phyloP scores from a whole-genome alignment of 305 asterid species.

The Fraxinus platypoda region DNA sequence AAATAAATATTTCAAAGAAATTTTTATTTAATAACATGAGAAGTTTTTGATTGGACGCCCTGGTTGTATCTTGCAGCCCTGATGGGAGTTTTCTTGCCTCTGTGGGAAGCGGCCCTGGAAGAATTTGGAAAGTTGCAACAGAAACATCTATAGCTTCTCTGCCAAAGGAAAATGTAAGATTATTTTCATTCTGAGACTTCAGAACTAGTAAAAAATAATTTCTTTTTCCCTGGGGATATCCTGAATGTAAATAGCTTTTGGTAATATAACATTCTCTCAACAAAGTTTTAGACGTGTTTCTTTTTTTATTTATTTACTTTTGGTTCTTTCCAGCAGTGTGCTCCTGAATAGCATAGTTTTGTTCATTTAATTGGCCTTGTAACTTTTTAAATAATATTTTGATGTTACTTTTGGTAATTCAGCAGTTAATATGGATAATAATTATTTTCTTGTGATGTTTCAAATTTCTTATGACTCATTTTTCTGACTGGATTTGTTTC shows the following conservation, averaged over 20 bases:
- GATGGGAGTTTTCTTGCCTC: constrained; percentile 88
- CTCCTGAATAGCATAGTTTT: constrained; percentile 5
- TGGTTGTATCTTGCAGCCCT: constrained; percentile 54
- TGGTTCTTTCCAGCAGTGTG: constrained; percentile 1
- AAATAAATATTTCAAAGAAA: not conserved
- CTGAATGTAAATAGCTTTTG: not conserved
- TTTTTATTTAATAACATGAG: not conserved
- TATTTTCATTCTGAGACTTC: not conserved
- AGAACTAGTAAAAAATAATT: not conserved
- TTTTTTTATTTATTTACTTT: not conserved
- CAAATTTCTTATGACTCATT: not conserved
- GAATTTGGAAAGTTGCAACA: constrained; percentile 71
- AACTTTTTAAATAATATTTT: constrained; percentile 1
- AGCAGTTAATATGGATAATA: not conserved
- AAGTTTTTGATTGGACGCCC: constrained; percentile 21
- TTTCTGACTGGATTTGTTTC: constrained; percentile 17
- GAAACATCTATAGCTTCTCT: constrained; percentile 63
- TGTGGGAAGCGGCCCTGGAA: constrained; percentile 88
- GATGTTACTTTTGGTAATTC: not conserved
- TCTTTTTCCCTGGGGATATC: not conserved
- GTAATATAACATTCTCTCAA: not conserved
- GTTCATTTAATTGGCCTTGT: not conserved
- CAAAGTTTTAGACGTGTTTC: not conserved
- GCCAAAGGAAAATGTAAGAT: constrained; percentile 61
- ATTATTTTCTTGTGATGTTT: constrained; percentile 6